These are phyloP conservation scores for Raphanus sativus DNA, from an alignment of 345 rosid species.

Conservation along the genomic window DNA sequence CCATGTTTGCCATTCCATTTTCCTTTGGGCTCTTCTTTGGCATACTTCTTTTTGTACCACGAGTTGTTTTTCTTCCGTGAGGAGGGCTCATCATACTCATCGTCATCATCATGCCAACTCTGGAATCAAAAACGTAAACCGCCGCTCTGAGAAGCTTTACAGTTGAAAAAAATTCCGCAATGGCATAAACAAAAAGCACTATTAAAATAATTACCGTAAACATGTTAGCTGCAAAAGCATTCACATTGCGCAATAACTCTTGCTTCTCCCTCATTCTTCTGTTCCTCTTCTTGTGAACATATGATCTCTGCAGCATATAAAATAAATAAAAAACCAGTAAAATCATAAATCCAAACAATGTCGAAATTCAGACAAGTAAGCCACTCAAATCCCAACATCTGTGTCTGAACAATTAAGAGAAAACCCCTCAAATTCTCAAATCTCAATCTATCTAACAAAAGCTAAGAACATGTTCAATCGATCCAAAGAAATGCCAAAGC, in stretches of 20 bases:
- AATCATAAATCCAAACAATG: neutral
- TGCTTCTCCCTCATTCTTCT: conserved; percentile 51
- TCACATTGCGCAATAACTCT: conserved; percentile 46
- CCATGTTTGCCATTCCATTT: conserved; percentile 44
- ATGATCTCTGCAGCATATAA: conserved; percentile 32
- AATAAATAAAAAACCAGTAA: neutral
- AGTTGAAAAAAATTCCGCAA: neutral
- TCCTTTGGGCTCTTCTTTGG: conserved; percentile 49
- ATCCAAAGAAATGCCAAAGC: conserved; percentile 1
- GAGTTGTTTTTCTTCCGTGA: conserved; percentile 50
- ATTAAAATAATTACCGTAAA: conserved; percentile 53
- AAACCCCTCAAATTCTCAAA: neutral
- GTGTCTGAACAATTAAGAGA: neutral
- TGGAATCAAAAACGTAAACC: conserved; percentile 34
- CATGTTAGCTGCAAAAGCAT: conserved; percentile 54
- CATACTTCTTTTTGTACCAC: conserved; percentile 61
- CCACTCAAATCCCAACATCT: neutral
- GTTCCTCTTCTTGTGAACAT: conserved; percentile 46
- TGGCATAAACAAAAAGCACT: conserved; percentile 8
- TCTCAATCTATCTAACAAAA: neutral
- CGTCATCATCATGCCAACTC: conserved; percentile 56
- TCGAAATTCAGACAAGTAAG: neutral
- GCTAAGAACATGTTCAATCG: neutral
- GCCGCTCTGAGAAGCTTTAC: conserved; percentile 1
- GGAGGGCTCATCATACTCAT: conserved; percentile 38